phyloP scores from a whole-genome alignment of 345 rosid genomes.

The Excoecaria cochinchinensis region DNA sequence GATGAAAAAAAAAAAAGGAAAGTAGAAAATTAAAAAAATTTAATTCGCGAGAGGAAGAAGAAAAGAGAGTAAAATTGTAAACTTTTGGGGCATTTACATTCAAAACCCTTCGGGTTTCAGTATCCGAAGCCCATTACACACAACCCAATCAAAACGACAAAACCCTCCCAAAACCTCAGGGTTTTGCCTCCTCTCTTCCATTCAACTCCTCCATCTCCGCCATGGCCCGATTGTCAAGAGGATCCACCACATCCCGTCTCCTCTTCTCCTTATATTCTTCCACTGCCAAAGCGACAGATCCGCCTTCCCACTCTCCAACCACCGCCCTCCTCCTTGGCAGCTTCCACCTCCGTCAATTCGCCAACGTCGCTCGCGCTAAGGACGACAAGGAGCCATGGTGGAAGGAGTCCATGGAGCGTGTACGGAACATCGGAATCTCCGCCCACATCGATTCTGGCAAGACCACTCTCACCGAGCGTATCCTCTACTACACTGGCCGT shows the following conservation, averaged over 20 bases:
- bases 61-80: too few species aligned
- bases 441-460: conserved; percentile 99
- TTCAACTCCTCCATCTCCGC: conserved; percentile 1
- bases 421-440: conserved; percentile 93
- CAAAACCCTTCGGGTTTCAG: too few species aligned
- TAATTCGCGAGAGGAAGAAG: too few species aligned
- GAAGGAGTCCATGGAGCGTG: conserved; percentile 89
- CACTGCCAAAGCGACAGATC: background rate
- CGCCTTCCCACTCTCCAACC: conserved; percentile 38
- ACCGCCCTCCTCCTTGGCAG: conserved; percentile 58
- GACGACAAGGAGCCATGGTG: conserved; percentile 90
- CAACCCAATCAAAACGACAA: background rate
- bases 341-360: conserved; percentile 59
- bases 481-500: conserved; percentile 85
- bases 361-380: conserved; percentile 71
- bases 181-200: background rate
- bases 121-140: background rate
- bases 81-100: too few species aligned
- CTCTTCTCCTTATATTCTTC: conserved; percentile 17
- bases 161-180: background rate
- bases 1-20: too few species aligned
- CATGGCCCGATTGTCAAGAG: conserved; percentile 29
- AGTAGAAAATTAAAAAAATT: too few species aligned
- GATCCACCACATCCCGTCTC: conserved; percentile 20
- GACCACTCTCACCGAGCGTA: conserved; percentile 91